A percentile compares a stretch with the other conserved stretches of the same genome.
These are phyloP conservation scores for Postia placenta DNA, from an alignment of 768 basidiomycete genomes.

Conservation along the genomic window DNA sequence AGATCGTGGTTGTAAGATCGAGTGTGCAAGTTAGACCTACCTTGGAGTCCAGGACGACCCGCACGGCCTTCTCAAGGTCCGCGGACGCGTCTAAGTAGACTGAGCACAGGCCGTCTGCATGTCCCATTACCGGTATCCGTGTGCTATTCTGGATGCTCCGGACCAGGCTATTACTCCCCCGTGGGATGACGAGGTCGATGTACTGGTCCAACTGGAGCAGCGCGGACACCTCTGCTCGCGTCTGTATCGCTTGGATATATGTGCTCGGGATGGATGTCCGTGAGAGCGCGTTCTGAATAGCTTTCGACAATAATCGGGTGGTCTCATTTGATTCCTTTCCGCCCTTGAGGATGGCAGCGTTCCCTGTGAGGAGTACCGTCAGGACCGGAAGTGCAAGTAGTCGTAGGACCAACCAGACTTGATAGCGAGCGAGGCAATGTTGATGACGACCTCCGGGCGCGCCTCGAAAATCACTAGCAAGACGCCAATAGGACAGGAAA, in stretches of 20 bases:
- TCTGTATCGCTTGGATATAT: slow-evolving; percentile 90
- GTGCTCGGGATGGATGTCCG: slow-evolving; percentile 67
- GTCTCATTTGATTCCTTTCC: slow-evolving; percentile 93
- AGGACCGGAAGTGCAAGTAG: not conserved
- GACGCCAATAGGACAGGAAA: slow-evolving; percentile 95
- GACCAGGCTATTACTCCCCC: slow-evolving; percentile 91
- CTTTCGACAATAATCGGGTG: slow-evolving; percentile 64
- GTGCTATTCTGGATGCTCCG: slow-evolving; percentile 84
- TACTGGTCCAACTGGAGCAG: slow-evolving; percentile 83
- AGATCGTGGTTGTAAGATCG: not conserved
- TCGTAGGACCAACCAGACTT: slow-evolving; percentile 91
- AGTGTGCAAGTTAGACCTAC: slow-evolving; percentile 39
- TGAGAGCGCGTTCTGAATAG: slow-evolving; percentile 73
- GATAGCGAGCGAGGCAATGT: slow-evolving; percentile 92
- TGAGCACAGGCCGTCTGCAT: slow-evolving; percentile 92
- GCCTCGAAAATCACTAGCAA: slow-evolving; percentile 96
- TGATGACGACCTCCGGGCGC: slow-evolving; percentile 94
- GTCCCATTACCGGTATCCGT: slow-evolving; percentile 96
- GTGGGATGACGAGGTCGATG: slow-evolving; percentile 95
- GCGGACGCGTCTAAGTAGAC: slow-evolving; percentile 87
- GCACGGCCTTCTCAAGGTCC: slow-evolving; percentile 68
- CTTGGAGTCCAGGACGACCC: slow-evolving; percentile 88
- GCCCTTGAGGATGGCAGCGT: slow-evolving; percentile 95
- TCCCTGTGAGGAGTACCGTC: slow-evolving; percentile 47
- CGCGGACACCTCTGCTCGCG: slow-evolving; percentile 84